Evolutionary conservation across 176 grass and related monocot genomes (phyloP).

Genomic region (Chrysopogon serrulatus): DNA sequence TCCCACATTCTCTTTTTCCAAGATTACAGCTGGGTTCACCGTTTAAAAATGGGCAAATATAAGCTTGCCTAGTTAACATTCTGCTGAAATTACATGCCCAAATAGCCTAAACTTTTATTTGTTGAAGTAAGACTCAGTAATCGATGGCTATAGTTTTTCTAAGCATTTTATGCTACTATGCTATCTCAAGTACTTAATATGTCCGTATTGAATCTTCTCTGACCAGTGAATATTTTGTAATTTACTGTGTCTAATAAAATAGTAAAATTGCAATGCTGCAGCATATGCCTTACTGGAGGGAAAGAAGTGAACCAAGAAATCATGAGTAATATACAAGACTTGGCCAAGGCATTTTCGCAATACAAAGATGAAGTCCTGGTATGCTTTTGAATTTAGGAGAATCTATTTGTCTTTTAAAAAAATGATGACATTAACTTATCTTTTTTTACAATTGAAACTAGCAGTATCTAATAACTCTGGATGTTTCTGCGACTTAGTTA

Average conservation of each 20-base stretch:
- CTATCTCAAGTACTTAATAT: background rate
- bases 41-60: background rate
- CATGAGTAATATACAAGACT: conserved; percentile 77
- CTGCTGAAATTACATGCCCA: background rate
- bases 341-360: conserved; percentile 71
- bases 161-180: background rate
- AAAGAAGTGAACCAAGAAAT: conserved; percentile 76
- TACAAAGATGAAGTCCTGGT: conserved; percentile 99
- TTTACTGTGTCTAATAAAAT: conserved; percentile 19
- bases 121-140: background rate
- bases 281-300: conserved; percentile 76
- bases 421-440: background rate
- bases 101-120: background rate
- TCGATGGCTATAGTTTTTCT: background rate
- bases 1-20: background rate
- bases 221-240: conserved; percentile 10
- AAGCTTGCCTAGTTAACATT: background rate
- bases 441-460: background rate
- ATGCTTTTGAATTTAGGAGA: conserved; percentile 22
- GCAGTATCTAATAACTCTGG: background rate
- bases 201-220: background rate
- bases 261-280: conserved; percentile 29
- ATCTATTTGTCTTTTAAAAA: background rate
- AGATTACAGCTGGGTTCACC: conserved; percentile 4
- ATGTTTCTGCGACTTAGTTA: background rate